Evolutionary conservation across 805 yeast genomes (phyloP).

Genomic region (Zygosaccharomyces gambellarensis): DNA sequence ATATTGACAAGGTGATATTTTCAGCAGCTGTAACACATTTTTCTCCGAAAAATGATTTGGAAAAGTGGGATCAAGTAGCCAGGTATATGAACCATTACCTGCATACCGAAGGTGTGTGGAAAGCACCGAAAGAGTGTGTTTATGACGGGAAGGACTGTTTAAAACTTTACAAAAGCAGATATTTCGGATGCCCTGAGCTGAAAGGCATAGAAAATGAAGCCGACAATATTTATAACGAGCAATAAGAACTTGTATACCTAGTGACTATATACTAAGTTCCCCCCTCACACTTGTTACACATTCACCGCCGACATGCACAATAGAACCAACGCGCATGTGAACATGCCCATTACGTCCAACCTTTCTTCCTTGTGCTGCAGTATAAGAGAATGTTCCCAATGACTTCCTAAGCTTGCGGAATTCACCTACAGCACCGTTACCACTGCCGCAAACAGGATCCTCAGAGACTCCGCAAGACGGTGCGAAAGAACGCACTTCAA

Average conservation of each 20-base stretch:
- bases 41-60: too few relatives aligned
- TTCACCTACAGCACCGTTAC: conserved; percentile 15
- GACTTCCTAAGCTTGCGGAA: background rate
- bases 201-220: too few relatives aligned
- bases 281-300: conserved; percentile 1
- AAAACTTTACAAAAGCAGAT: too few relatives aligned
- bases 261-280: background rate
- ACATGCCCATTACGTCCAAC: conserved; percentile 39
- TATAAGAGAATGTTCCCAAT: background rate
- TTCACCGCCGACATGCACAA: background rate
- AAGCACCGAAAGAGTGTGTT: too few relatives aligned
- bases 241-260: background rate
- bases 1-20: too few relatives aligned
- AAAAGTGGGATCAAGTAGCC: too few relatives aligned
- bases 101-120: too few relatives aligned
- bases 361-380: conserved; percentile 37
- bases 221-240: background rate
- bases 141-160: too few relatives aligned
- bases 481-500: conserved; percentile 39
- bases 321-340: background rate
- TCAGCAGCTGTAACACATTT: too few relatives aligned
- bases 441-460: conserved; percentile 50
- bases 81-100: too few relatives aligned
- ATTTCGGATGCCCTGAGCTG: too few relatives aligned
- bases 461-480: conserved; percentile 34